Evolutionary conservation across 306 rosid genomes (phyloP).

Genomic region (Lotus japonicus): DNA sequence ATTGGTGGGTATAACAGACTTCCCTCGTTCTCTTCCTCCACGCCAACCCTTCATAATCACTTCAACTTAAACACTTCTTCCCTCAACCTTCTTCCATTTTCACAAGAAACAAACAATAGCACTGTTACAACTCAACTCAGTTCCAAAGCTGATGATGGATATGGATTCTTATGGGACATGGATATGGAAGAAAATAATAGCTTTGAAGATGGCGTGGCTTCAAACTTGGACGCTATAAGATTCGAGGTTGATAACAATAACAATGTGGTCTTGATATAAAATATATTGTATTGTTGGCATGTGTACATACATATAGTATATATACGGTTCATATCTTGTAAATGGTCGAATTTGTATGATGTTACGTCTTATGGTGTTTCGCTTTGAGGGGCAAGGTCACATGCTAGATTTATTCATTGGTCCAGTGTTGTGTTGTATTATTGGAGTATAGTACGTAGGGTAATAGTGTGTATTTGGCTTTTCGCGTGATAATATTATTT

Average conservation of each 20-base stretch:
- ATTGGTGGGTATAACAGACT: constrained; percentile 33
- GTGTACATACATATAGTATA: background rate
- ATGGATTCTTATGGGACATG: constrained; percentile 82
- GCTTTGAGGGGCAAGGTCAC: constrained; percentile 22
- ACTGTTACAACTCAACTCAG: constrained; percentile 26
- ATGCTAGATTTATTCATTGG: too few species aligned
- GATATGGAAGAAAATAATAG: constrained; percentile 46
- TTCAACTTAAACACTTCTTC: constrained; percentile 32
- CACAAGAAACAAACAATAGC: constrained; percentile 30
- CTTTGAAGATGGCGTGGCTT: constrained; percentile 38
- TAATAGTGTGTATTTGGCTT: constrained; percentile 22
- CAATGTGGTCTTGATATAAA: constrained; percentile 50
- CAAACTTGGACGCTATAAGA: constrained; percentile 53
- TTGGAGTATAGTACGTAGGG: constrained; percentile 1
- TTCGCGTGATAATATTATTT: background rate
- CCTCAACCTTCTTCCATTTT: constrained; percentile 46
- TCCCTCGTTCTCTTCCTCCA: constrained; percentile 40
- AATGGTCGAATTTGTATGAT: constrained; percentile 18
- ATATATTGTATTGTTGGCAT: background rate
- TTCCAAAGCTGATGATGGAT: constrained; percentile 44
- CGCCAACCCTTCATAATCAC: constrained; percentile 33
- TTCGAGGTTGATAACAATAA: constrained; percentile 52
- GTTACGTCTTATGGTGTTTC: constrained; percentile 20
- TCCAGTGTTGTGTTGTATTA: constrained; percentile 18
- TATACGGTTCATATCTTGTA: constrained; percentile 3